These are phyloP conservation scores for Isochrysis galbana DNA, from an alignment of 78 protist genomes.

Conservation along the genomic window DNA sequence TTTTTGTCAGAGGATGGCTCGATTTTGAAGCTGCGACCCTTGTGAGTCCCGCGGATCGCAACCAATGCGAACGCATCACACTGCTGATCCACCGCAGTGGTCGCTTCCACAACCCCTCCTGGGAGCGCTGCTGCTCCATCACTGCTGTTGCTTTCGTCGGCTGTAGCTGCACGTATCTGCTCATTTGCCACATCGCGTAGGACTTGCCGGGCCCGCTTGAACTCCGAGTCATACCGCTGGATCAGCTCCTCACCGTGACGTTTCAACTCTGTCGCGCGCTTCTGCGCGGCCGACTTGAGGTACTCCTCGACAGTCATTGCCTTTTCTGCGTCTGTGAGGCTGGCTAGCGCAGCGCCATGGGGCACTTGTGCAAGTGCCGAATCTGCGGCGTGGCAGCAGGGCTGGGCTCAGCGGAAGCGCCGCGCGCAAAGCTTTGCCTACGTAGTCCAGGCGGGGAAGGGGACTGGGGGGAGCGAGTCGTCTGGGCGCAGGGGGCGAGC, in stretches of 20 bases:
- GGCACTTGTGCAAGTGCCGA: too few relatives aligned
- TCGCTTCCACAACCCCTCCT: not conserved
- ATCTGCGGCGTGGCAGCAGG: too few relatives aligned
- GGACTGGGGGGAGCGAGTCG: too few relatives aligned
- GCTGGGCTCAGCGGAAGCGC: too few relatives aligned
- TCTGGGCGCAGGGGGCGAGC: too few relatives aligned
- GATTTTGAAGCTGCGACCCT: not conserved
- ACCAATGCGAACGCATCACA: not conserved
- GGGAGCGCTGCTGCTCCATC: not conserved
- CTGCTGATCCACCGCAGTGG: not conserved
- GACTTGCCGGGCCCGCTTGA: not conserved
- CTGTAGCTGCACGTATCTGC: not conserved
- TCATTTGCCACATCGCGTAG: not conserved
- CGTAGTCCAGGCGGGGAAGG: too few relatives aligned
- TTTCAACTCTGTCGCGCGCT: not conserved
- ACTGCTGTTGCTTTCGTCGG: not conserved
- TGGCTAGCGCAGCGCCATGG: too few relatives aligned
- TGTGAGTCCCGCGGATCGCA: not conserved
- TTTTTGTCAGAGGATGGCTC: not conserved
- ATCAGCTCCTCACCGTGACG: not conserved
- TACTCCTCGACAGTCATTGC: not conserved
- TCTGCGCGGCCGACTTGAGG: not conserved
- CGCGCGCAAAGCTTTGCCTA: too few relatives aligned
- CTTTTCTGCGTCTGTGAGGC: not conserved
- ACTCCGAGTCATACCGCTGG: not conserved